phyloP scores from a whole-genome alignment of 2,329 filamentous ascomycete species.

The Aquanectria penicillioides region DNA sequence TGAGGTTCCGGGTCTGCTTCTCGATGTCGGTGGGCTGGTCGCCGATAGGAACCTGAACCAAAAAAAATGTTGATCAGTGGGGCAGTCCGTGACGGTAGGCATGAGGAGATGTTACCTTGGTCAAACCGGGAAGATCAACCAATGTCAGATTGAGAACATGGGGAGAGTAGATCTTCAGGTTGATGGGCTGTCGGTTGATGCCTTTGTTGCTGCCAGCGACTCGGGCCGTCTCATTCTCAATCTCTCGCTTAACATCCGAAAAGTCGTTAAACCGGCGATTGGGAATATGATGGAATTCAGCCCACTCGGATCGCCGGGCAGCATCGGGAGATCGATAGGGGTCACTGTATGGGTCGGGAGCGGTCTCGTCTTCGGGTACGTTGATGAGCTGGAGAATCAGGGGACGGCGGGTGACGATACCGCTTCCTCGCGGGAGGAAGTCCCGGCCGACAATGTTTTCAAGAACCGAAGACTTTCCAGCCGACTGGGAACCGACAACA shows the following conservation, averaged over 20 bases:
- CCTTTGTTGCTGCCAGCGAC: constrained; percentile 96
- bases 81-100: constrained; percentile 20
- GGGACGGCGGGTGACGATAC: constrained; percentile 93
- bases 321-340: constrained; percentile 83
- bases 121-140: constrained; percentile 94
- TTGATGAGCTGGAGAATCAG: constrained; percentile 99
- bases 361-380: constrained; percentile 79
- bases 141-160: constrained; percentile 96
- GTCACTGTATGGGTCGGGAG: constrained; percentile 71
- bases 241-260: constrained; percentile 91
- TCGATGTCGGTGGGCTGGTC: constrained; percentile 98
- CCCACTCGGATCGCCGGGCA: constrained; percentile 77
- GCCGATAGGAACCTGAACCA: constrained; percentile 87
- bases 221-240: constrained; percentile 94
- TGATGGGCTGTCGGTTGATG: constrained; percentile 97
- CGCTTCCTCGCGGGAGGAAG: constrained; percentile 94
- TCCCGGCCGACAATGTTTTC: constrained; percentile 99
- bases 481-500: constrained; percentile 97
- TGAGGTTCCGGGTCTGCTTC: constrained; percentile 96
- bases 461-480: constrained; percentile 96
- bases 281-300: constrained; percentile 95
- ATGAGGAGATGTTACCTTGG: constrained; percentile 71
- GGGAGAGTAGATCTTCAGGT: constrained; percentile 97
- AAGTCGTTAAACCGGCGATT: constrained; percentile 92
- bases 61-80: constrained; percentile 31